Percentiles rank a stretch among this genome's conserved stretches.
These are phyloP conservation scores for Teratosphaeria epicoccoides DNA, from an alignment of 2,329 filamentous ascomycete genomes.

Conservation along the genomic window DNA sequence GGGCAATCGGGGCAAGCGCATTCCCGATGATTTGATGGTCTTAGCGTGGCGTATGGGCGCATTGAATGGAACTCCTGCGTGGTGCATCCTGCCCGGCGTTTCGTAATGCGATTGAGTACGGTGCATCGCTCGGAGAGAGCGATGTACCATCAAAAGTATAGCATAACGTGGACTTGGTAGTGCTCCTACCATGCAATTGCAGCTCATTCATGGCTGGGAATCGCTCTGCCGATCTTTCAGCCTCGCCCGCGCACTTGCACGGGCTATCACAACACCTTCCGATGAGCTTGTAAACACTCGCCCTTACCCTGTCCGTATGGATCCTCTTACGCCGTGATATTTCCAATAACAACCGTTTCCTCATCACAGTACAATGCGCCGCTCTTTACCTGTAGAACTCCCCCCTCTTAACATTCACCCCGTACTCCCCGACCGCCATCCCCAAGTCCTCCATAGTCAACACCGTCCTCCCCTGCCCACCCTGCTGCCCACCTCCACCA, in stretches of 20 bases:
- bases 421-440: conserved; percentile 96
- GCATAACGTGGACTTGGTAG: not conserved
- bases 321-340: not conserved
- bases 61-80: not conserved
- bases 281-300: not conserved
- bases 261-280: not conserved
- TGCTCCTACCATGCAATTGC: not conserved
- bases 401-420: conserved; percentile 91
- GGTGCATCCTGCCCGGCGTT: not conserved
- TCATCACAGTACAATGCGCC: not conserved
- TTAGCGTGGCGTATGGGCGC: not conserved
- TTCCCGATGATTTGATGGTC: not conserved
- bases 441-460: conserved; percentile 97
- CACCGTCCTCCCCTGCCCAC: conserved; percentile 82
- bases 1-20: not conserved
- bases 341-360: not conserved
- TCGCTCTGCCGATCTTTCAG: not conserved
- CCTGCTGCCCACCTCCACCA: conserved; percentile 81
- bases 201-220: not conserved
- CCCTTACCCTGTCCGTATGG: not conserved
- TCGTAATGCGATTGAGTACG: not conserved
- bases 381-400: conserved; percentile 73
- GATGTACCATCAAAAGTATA: not conserved
- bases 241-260: not conserved
- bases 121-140: not conserved